These are phyloP conservation scores for Heterobasidion irregulare DNA, from an alignment of 1,284 basidiomycete species.

Conservation along the genomic window DNA sequence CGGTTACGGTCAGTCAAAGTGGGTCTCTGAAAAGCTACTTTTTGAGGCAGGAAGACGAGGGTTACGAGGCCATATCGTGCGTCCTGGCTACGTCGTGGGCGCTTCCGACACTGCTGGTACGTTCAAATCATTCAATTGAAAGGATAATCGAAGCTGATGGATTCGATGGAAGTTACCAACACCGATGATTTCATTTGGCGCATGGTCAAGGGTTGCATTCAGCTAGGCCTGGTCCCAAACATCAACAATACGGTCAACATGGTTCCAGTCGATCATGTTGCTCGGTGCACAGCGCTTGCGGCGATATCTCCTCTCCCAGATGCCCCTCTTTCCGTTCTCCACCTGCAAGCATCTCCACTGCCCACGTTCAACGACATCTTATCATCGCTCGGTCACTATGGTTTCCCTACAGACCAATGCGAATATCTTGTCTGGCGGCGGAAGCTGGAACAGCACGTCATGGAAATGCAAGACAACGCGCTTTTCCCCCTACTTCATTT, in stretches of 20 bases:
- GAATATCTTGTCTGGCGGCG: slow-evolving; percentile 94
- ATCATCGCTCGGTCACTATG: slow-evolving; percentile 68
- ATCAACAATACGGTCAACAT: slow-evolving; percentile 99
- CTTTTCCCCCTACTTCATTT: slow-evolving; percentile 97
- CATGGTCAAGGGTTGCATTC: slow-evolving; percentile 94
- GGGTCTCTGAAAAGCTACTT: slow-evolving; percentile 94
- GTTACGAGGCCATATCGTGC: slow-evolving; percentile 80
- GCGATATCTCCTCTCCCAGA: slow-evolving; percentile 45
- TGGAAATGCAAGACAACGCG: slow-evolving; percentile 92
- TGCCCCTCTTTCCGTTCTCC: slow-evolving; percentile 66
- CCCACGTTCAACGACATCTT: slow-evolving; percentile 91
- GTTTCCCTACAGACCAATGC: slow-evolving; percentile 71
- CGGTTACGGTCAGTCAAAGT: slow-evolving; percentile 97
- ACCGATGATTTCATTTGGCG: slow-evolving; percentile 99
- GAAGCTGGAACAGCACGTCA: slow-evolving; percentile 90
- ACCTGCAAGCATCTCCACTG: slow-evolving; percentile 82
- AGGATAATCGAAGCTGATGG: not conserved
- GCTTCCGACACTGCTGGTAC: slow-evolving; percentile 80
- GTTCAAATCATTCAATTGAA: not conserved
- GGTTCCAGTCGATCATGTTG: slow-evolving; percentile 97
- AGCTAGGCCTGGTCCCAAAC: slow-evolving; percentile 92
- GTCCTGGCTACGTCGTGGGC: slow-evolving; percentile 95
- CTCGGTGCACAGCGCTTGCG: slow-evolving; percentile 72
- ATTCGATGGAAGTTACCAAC: slow-evolving; percentile 69
- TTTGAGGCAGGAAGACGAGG: slow-evolving; percentile 88